Evolutionary conservation across 1,139 yeast species (phyloP), one percentile per base, ranked within the genome.

Genomic region (Blastobotrys malaysiensis): DNA sequence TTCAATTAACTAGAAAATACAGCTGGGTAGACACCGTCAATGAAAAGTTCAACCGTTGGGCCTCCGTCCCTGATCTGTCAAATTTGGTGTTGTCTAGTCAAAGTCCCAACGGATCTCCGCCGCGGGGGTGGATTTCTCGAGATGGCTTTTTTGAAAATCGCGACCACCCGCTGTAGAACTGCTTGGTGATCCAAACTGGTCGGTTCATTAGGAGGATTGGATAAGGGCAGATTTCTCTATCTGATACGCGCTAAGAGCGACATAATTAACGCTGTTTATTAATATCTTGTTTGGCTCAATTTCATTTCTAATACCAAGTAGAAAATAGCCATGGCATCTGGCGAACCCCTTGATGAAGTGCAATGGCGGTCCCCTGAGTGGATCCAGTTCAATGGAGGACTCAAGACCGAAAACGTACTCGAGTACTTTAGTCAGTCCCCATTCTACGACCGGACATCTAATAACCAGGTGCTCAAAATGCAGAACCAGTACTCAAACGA

Each of bases 281-380:
- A n/a, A n/a, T n/a, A n/a, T n/a, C n/a, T n/a, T n/a, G n/a, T n/a
- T n/a, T n/a, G n/a, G n/a, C n/a, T 22, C 26, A 5, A 22, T 22
- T 22, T 22, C 7, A 22, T 26, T 26, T 5, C 31, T 4, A 5
- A 26, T 5, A 3, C 11, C 11, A 26, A 5, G 5, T 5, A 26
- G 11, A 22, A 5, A 5, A 5, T 5, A 22, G 24, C 24, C 11
- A 31, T 31, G 39, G 39, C 39, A 3, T 31, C 39, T n/a, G 46
- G 52, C 14, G 57, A 59, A 39, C 57, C 58, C 14, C 64, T 89
- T 50, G 97, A 91, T 67, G 98, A 93, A 67, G 78, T 93, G 51
- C 98, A 91, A 69, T 93, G 99, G 99, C 83, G 91, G 61, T 86
- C 95, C 5, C 99, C 99, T 0, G 99, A 93, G 69, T 93, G 97